Base-by-base conservation (phyloP, 2,329 filamentous ascomycete species). In the Ceratocystis colombiana region DNA sequence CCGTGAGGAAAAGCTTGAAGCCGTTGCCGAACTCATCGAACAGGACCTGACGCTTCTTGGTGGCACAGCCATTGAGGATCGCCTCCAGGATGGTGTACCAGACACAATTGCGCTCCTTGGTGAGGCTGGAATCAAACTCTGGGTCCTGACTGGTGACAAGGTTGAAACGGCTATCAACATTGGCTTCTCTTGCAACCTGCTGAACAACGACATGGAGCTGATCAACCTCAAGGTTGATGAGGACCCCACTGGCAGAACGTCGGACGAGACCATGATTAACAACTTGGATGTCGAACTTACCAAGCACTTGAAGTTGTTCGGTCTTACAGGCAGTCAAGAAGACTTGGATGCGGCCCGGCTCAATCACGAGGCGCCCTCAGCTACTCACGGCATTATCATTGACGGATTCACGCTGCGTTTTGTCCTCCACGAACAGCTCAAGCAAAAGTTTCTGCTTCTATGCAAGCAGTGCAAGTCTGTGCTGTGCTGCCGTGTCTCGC, bases 121-220 rank as follows among this genome's bases (percentile, higher is more conserved):
- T 37, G 85, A 91, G 72, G 94, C 94, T 65, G 95, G 95, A 74
- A 96, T 99, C 76, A 99, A 99, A 77, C 84, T 99, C 6, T 99
- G 94, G 94, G 94, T 99, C 65, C 79, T 99, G 70, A 99, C 94
- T 17, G 94, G 95, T 69, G 94, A 99, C 80, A 99, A 97, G 77
- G 93, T 97, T 41, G 94, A 99, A 77, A 99, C 94, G 28, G 94
- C 95, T 67, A 99, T 99, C 84, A 99, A 99, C 77, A 99, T 99
- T 73, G 94, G 94, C 1, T 99, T 97, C 77, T 99, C 95, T 10
- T 99, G 95, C 79, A 99, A 99, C 71, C 81, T 99, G 41, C 83
- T 99, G 66, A 91, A 93, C 76, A 99, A 96, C 75, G 90, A 96
- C 71, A 96, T 99, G 94, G 94, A 99, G 71, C 79, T 99, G 69